Evolutionary conservation across 2,329 filamentous ascomycete species (phyloP).

Genomic region (Phaeoacremonium minimum): DNA sequence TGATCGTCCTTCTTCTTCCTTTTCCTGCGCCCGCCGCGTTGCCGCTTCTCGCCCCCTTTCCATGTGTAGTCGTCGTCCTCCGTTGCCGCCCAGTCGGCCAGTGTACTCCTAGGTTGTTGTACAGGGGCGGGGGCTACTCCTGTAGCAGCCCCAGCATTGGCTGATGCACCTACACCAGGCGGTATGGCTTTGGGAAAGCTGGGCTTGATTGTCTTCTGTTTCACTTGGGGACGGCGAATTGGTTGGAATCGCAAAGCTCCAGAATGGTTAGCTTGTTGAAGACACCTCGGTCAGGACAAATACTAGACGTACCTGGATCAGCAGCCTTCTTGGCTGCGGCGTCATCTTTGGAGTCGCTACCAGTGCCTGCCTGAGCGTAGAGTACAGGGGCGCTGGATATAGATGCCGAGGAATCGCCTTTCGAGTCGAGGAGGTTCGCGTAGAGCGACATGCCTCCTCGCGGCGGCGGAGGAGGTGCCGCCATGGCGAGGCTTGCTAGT

Average conservation of each 20-base stretch:
- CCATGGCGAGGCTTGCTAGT: too few relatives aligned
- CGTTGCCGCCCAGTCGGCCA: slow-evolving; percentile 76
- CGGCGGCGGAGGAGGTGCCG: slow-evolving; percentile 30
- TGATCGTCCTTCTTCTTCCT: slow-evolving; percentile 56
- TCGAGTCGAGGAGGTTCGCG: slow-evolving; percentile 72
- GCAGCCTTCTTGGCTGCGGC: slow-evolving; percentile 55
- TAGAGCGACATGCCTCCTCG: slow-evolving; percentile 68
- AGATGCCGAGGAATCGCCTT: slow-evolving; percentile 46
- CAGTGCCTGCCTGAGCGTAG: slow-evolving; percentile 55
- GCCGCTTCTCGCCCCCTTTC: slow-evolving; percentile 57
- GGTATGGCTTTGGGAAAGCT: slow-evolving; percentile 44
- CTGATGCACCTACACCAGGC: slow-evolving; percentile 15
- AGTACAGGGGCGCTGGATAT: slow-evolving; percentile 73
- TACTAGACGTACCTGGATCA: slow-evolving; percentile 28
- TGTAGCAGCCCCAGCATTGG: slow-evolving; percentile 18
- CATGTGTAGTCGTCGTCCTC: slow-evolving; percentile 73
- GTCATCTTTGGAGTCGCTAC: slow-evolving; percentile 37
- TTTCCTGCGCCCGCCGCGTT: slow-evolving; percentile 62
- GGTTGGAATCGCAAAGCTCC: slow-evolving; percentile 80
- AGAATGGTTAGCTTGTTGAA: slow-evolving; percentile 14
- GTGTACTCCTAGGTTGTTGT: slow-evolving; percentile 55
- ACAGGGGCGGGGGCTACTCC: slow-evolving; percentile 23
- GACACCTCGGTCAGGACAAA: background rate
- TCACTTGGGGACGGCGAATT: slow-evolving; percentile 69
- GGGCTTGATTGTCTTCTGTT: slow-evolving; percentile 58